Base-by-base conservation (phyloP, 306 rosid genomes). In the Acmispon strigosus region DNA sequence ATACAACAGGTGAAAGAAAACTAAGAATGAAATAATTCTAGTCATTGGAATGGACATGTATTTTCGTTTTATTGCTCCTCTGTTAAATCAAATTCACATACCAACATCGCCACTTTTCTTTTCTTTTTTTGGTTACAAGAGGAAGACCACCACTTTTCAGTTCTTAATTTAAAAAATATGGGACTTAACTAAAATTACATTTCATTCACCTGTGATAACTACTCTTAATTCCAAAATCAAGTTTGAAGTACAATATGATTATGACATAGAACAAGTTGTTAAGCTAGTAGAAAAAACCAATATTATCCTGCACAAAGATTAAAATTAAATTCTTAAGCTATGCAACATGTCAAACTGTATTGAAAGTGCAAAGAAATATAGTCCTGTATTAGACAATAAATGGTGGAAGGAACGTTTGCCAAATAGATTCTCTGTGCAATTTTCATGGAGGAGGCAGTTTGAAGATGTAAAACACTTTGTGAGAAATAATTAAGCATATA, bases 1-100 rank as follows among this genome's bases (percentile, higher is more conserved):
- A 43, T 66, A 71, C 70, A 66, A 70, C 39, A 77, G 20, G 52
- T 68, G 62, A 63, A 75, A 29, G 13, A 48, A 70, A 65, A 13
- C 41, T 3, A 62, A 20, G 39, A 42, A 76, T 43, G 43, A 39
- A 59, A 76, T 49, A 53, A 47, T 56, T 36, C 60, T 34, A 48
- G 11, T 37, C 12, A 47, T 24, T 55, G 44, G 15, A 39, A 37
- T 55, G 57, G 15, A n/a, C 16, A 78, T 52, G 27, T 49, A 9
- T 7, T 19, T 43, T 66, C 43, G 8, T 32, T 32, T 32, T 52
- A 44, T 55, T 52, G 34, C 14, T 75, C 43, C 49, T 18, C 43
- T n/a, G 20, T 55, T 61, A 54, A 51, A 51, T 19, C 63, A 66
- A 58, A 66, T 13, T 43, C 43, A 51, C 49, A 29, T 20, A 53